A percentile compares a stretch with the other conserved stretches of the same genome.
These are phyloP conservation scores for Annona cherimola DNA, from an alignment of 164 flowering plant genomes.

Conservation along the genomic window DNA sequence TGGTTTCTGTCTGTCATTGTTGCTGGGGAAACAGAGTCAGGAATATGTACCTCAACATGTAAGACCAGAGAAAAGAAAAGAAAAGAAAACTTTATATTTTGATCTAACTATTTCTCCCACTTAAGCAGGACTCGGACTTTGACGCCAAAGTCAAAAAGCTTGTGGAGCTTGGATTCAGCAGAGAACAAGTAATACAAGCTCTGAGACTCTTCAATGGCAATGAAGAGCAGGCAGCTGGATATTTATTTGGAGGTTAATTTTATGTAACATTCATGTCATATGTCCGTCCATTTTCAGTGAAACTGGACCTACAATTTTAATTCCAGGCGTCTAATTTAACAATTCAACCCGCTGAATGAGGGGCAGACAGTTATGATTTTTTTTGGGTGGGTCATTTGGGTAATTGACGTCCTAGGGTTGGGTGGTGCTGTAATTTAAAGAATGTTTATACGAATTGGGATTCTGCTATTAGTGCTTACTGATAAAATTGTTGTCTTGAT, in stretches of 20 bases:
- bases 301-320: neutral
- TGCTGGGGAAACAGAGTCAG: neutral
- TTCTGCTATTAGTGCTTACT: neutral
- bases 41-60: neutral
- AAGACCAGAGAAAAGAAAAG: neutral
- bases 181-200: constrained; percentile 73
- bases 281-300: neutral
- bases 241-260: constrained; percentile 78
- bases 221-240: constrained; percentile 97
- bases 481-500: too few relatives aligned
- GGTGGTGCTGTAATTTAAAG: neutral
- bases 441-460: neutral
- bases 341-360: neutral
- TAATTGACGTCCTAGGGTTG: neutral
- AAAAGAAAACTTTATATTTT: neutral
- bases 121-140: constrained; percentile 55
- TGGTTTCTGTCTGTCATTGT: neutral
- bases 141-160: constrained; percentile 87
- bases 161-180: constrained; percentile 84
- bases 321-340: neutral
- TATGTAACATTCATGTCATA: neutral
- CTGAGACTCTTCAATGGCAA: constrained; percentile 70
- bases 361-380: neutral
- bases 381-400: neutral
- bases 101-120: neutral